phyloP scores from a whole-genome alignment of 2,329 filamentous ascomycete species.

The Cytospora chrysosperma region DNA sequence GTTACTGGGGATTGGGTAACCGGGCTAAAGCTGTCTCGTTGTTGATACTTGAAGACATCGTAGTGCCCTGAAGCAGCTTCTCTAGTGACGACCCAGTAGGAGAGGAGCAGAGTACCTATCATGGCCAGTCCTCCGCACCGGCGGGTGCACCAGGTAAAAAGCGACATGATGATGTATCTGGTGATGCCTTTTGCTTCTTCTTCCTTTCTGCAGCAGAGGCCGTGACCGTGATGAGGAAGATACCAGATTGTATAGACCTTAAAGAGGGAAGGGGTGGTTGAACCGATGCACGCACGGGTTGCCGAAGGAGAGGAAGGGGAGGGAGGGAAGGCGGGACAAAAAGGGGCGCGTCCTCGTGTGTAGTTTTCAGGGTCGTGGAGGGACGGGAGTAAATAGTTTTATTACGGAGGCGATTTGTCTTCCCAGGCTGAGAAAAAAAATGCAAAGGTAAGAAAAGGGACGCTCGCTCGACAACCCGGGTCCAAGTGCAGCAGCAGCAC shows the following conservation, averaged over 20 bases:
- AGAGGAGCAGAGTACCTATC: conserved; percentile 47
- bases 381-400: conserved; percentile 19
- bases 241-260: conserved; percentile 24
- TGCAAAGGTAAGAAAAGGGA: conserved; percentile 29
- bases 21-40: conserved; percentile 40
- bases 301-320: conserved; percentile 26
- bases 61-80: conserved; percentile 43
- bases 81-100: conserved; percentile 54
- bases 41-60: conserved; percentile 45
- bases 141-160: conserved; percentile 54
- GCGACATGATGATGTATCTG: conserved; percentile 43
- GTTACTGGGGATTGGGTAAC: conserved; percentile 34
- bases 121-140: conserved; percentile 56
- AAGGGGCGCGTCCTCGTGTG: conserved; percentile 25
- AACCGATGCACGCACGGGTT: conserved; percentile 26
- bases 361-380: conserved; percentile 13
- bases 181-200: conserved; percentile 1
- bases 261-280: conserved; percentile 21
- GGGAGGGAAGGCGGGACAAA: conserved; percentile 22
- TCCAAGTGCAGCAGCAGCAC: conserved; percentile 26
- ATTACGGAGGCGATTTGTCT: conserved; percentile 21
- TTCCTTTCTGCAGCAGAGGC: not conserved
- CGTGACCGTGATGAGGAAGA: conserved; percentile 23
- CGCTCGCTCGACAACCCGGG: conserved; percentile 19
- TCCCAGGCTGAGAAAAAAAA: conserved; percentile 17